Evolutionary conservation across 2,329 filamentous ascomycete species (phyloP), one percentile per base, ranked within the genome.

Genomic region (Rugonectria rugulosa): DNA sequence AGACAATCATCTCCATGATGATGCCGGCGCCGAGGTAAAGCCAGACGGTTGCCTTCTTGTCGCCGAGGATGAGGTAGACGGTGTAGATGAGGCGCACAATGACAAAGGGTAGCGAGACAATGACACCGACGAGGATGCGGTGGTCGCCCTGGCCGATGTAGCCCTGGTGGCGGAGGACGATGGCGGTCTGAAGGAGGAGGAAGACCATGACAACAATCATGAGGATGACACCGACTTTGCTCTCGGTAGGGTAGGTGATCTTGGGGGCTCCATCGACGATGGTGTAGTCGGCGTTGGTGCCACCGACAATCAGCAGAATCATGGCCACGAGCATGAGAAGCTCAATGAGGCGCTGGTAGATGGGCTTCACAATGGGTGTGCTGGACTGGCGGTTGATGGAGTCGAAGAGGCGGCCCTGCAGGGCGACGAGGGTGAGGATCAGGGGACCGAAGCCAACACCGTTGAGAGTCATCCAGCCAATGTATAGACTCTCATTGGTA

Each of bases 81-180:
- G 69, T 65, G 55, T 74, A 75, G 10, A 56, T 54, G 15, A 74
- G 62, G 24, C 72, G 69, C 15, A 73, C 70, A 7, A 70, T 40
- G 36, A 73, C 67, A 47, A 74, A 73, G 4, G 73, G 73, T 8
- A 73, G 45, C 37, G 70, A 72, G 21, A 63, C 53, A n/a, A 64
- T 44, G 36, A 78, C 70, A 11, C 71, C 72, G 23, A 82, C 74
- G 9, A 87, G 71, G 34, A 87, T 78, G 14, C 81, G 78, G 57
- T 80, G 79, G 67, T 86, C 84, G n/a, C 84, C 75, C 56, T 83
- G 67, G 31, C 75, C 76, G 17, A 77, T 61, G 34, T 64, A 68
- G 50, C 72, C 68, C 31, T 73, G 74, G 61, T 76, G 76, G 29
- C 75, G 68, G 15, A 77, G 51, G 19, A 70, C 70, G n/a, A 81